These are phyloP conservation scores for Spiraea crenata DNA, from an alignment of 331 rosid genomes.

Conservation along the genomic window DNA sequence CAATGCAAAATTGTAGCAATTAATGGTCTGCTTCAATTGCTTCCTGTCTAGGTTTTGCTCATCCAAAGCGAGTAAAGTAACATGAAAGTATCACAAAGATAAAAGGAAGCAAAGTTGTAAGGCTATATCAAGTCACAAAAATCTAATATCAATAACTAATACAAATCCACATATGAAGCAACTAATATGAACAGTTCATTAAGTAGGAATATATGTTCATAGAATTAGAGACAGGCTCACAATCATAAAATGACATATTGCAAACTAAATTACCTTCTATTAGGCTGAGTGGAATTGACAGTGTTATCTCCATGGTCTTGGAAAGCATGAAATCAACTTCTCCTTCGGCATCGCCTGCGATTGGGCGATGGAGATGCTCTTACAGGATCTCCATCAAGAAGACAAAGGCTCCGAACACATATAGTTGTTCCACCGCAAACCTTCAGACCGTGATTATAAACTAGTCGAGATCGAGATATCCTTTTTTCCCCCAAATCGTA, in stretches of 20 bases:
- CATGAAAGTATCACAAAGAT: not conserved
- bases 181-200: not conserved
- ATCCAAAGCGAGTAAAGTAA: not conserved
- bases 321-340: too few species aligned
- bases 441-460: too few species aligned
- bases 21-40: not conserved
- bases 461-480: too few species aligned
- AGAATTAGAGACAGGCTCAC: not conserved
- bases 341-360: too few species aligned
- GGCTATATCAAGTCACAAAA: too few species aligned
- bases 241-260: conserved; percentile 4
- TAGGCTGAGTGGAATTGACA: conserved; percentile 26
- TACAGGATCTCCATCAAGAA: too few species aligned
- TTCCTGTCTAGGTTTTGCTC: not conserved
- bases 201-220: not conserved
- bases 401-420: too few species aligned
- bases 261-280: conserved; percentile 39
- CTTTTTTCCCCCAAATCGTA: too few species aligned
- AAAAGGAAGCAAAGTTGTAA: too few species aligned
- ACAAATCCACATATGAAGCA: not conserved
- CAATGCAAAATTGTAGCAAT: conserved; percentile 16
- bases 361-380: too few species aligned
- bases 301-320: conserved; percentile 21
- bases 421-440: too few species aligned
- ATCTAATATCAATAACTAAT: not conserved